Base-by-base conservation (phyloP, 2,329 filamentous ascomycete genomes). In the Pseudogymnoascus sp. region DNA sequence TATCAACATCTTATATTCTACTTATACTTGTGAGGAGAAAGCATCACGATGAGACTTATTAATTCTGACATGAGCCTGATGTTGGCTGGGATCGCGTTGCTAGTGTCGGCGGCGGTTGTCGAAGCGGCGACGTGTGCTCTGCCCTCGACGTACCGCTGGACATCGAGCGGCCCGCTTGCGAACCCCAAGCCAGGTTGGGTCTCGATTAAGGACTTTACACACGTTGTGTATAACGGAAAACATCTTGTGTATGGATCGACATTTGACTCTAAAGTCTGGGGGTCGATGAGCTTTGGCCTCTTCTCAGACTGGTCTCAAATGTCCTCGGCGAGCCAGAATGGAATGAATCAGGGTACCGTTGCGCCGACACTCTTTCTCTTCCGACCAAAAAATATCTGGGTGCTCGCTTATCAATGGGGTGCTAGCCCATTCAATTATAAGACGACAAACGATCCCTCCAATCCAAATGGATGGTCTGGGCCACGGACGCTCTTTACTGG, bases 341-440 rank as follows among this genome's bases (percentile, higher is more conserved):
- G 63, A 0, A 84, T 84, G 80, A 74, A 33, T 49, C 49, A 63
- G 3, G 67, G 64, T 5, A 72, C 82, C 8, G 83, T 86, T 19
- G 85, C 85, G 0, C 85, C 85, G 0, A 84, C 83, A 0, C 73
- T 88, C 52, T 86, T 88, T 75, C 83, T 80, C 76, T 88, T 87
- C 68, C 67, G 70, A 5, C 85, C 85, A 0, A 87, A 86, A 74
- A 77, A 74, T 66, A 72, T 82, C 65, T 88, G 85, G 85, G 74
- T 87, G n/a, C 77, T 88, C 0, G 82, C 83, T 14, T 82, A 86
- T 69, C 84, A 88, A 71, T 87, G 84, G 84, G 84, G 84, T 1
- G 69, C 80, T 0, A 81, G 78, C 0, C 67, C 84, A 0, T 88
- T 88, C 75, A 79, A 79, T 2, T 88, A 87, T 77, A 73, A 73